These are phyloP conservation scores for Oryza rufipogon DNA, from an alignment of 176 grass and related monocot genomes.

Conservation along the genomic window DNA sequence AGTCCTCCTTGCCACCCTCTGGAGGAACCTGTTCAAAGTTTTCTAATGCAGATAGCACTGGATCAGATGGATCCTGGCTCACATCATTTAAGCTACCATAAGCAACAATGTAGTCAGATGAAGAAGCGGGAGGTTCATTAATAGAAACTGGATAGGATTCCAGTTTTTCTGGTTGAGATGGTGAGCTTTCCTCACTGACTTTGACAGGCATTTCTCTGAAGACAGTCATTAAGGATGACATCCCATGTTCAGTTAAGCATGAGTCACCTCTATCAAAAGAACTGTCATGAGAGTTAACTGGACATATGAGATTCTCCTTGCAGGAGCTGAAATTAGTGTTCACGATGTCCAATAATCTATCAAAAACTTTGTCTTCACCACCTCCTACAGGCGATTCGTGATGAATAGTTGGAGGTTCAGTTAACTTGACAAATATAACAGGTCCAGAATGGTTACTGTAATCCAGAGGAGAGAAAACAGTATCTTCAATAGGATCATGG, in stretches of 20 bases:
- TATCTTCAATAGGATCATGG: background rate
- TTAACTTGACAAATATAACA: background rate
- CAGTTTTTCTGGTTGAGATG: conserved; percentile 3
- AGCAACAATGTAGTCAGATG: background rate
- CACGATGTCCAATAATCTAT: background rate
- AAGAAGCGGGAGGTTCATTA: background rate
- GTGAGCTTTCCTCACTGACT: background rate
- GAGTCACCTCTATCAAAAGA: conserved; percentile 11
- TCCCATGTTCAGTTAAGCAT: background rate
- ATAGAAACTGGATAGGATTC: conserved; percentile 7
- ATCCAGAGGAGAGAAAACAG: background rate
- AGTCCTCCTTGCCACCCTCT: background rate
- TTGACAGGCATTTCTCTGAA: conserved; percentile 27
- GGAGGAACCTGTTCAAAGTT: background rate
- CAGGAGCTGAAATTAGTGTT: conserved; percentile 14
- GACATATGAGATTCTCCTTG: conserved; percentile 14
- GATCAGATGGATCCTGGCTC: background rate
- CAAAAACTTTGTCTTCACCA: background rate
- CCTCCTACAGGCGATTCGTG: conserved; percentile 6
- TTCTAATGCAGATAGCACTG: background rate
- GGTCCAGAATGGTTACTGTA: background rate
- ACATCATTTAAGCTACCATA: conserved; percentile 12
- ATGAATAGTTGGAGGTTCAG: background rate
- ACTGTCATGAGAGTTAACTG: conserved; percentile 7
- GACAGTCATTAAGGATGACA: background rate